Evolutionary conservation across 2,329 filamentous ascomycete species (phyloP), one percentile per base, ranked within the genome.

Genomic region (Cryphonectria japonica): DNA sequence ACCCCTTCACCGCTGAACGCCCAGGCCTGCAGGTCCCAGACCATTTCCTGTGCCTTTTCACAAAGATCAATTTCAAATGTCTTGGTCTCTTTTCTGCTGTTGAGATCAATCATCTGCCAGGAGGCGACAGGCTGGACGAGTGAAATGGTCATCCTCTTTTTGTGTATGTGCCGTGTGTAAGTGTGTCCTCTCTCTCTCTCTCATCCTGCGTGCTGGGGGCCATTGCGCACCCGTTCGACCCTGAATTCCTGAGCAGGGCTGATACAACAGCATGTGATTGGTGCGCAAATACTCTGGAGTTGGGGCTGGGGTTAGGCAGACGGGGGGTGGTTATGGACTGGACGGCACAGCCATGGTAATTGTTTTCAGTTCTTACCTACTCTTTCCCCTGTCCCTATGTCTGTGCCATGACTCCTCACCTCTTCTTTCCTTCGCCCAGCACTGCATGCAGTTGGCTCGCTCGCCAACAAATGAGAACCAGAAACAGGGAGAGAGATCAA

Each of bases 231-330:
- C 34, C 59, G 59, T 22, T 16, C 39, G 14, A 52, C 16, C 26
- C 16, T 16, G 19, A 1, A 50, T 43, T 65, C 29, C 39, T 32
- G 63, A 37, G 14, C 63, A 29, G 41, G 41, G 43, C 39, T 32
- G 8, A 8, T 34, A 19, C 41, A 41, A 22, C 19, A 1, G 54
- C 2, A 22, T 34, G 29, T 65, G 62, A 66, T 69, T 69, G 61
- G 68, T 66, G 68, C 68, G 68, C 68, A 37, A 66, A 39, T 66
- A n/a, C 37, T 50, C 46, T 32, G 34, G 26, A 65, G 34, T n/a
- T 39, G 59, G 59, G 32, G 59, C 59, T 61, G 16, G 59, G 59
- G 59, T 46, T 46, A 46, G 57, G 1, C 5, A 26, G 57, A 19
- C 29, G 13, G 32, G 57, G 57, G n/a, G 43, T n/a, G n/a, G 43